Base-by-base conservation (phyloP, 345 rosid species). In the Eucalyptus tenuipes region DNA sequence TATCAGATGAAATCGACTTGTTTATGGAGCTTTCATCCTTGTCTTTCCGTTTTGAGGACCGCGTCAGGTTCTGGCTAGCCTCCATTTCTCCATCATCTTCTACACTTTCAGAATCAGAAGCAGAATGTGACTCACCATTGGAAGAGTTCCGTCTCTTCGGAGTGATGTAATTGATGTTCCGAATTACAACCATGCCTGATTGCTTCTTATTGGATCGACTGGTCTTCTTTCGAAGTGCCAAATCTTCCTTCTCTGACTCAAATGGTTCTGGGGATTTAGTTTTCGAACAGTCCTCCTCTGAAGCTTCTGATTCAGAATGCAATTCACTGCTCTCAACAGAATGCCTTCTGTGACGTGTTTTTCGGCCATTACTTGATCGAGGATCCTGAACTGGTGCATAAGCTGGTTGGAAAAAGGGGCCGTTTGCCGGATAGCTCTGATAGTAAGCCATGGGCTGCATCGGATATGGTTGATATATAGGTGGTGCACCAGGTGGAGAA, bases 361-460 rank as follows among this genome's bases (percentile, higher is more conserved):
- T 95, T 88, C 89, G 95, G 87, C 94, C 94, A 91, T 94, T 86
- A 90, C 92, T 90, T 80, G 91, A 88, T 90, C 92, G 92, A 86
- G 93, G 93, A 91, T 95, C 97, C 88, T 93, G 97, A 52, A 92
- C 92, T 87, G 98, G 92, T 49, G 95, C 93, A 95, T 94, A 92
- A 87, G 96, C 94, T 85, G 94, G 93, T 86, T 91, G 95, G 89
- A 93, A 96, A 90, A 91, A 94, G 31, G 96, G 96, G 92, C 92
- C 87, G 88, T 91, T 92, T 88, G 95, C 94, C 4, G 97, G 95
- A 91, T 96, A 95, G 87, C 90, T 92, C 85, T 94, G 97, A 90
- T 94, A 95, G 91, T 95, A 97, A 53, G 98, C 96, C 94, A 96
- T 90, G 52, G 98, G 97, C 87, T 94, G 98, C 96, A 96, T 94